These are phyloP conservation scores for Phylloporus sp. DNA, from an alignment of 768 basidiomycete genomes.

Conservation along the genomic window DNA sequence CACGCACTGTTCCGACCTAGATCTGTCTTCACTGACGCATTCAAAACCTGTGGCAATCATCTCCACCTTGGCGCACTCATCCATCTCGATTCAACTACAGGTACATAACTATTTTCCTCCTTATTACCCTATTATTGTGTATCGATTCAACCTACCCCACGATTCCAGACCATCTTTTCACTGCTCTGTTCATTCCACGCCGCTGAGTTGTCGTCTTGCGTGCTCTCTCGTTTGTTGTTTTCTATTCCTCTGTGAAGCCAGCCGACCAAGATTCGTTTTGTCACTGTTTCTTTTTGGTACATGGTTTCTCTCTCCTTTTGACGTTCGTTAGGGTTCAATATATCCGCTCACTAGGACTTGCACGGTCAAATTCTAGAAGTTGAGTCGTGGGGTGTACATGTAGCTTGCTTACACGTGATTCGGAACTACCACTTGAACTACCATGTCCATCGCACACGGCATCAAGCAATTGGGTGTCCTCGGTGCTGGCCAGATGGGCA, in stretches of 20 bases:
- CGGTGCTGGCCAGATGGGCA: slow-evolving; percentile 86
- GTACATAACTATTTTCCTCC: slow-evolving; percentile 26
- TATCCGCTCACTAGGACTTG: slow-evolving; percentile 6
- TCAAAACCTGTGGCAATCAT: slow-evolving; percentile 13
- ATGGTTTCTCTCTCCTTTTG: slow-evolving; percentile 5
- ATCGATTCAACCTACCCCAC: slow-evolving; percentile 20
- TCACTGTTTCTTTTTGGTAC: slow-evolving; percentile 18
- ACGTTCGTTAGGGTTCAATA: slow-evolving; percentile 13
- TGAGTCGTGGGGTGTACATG: neutral
- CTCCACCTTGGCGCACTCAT: neutral
- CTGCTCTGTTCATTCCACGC: slow-evolving; percentile 17
- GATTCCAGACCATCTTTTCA: slow-evolving; percentile 3
- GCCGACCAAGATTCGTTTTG: slow-evolving; percentile 17
- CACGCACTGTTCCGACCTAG: slow-evolving; percentile 18
- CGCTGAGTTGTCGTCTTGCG: slow-evolving; percentile 16
- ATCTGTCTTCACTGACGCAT: slow-evolving; percentile 22
- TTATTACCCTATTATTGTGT: slow-evolving; percentile 26
- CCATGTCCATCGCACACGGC: slow-evolving; percentile 56
- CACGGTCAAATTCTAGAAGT: slow-evolving; percentile 14
- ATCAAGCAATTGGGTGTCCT: slow-evolving; percentile 75
- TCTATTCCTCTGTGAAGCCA: neutral
- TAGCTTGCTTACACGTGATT: slow-evolving; percentile 12
- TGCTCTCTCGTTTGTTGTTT: slow-evolving; percentile 19
- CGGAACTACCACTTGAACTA: slow-evolving; percentile 3
- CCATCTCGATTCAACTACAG: slow-evolving; percentile 5